These are phyloP conservation scores for Hymenoscyphus infarciens DNA, from an alignment of 2,329 filamentous ascomycete genomes.

Conservation along the genomic window DNA sequence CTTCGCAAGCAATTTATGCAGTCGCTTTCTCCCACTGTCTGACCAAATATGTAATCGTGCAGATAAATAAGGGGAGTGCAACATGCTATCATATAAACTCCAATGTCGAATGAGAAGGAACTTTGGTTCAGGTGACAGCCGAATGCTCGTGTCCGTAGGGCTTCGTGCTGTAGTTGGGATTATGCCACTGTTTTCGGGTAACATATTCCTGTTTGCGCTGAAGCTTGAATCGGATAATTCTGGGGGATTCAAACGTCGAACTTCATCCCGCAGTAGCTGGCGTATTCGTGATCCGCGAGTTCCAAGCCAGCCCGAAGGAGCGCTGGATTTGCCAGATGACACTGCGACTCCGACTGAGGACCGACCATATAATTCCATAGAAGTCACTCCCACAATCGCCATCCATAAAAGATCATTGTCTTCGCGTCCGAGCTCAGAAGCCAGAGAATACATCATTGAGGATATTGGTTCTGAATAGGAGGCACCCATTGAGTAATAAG, in stretches of 20 bases:
- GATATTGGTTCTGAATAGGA: conserved; percentile 95
- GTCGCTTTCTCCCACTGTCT: conserved; percentile 78
- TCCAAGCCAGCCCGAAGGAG: conserved; percentile 72
- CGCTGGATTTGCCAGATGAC: conserved; percentile 51
- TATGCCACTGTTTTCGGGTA: conserved; percentile 68
- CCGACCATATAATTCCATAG: conserved; percentile 84
- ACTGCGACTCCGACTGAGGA: conserved; percentile 76
- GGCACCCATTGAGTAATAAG: conserved; percentile 82
- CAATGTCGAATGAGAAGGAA: conserved; percentile 93
- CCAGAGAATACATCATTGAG: conserved; percentile 89
- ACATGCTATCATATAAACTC: conserved; percentile 97
- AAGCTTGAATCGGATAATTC: conserved; percentile 54
- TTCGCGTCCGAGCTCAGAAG: conserved; percentile 90
- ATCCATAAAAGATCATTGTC: conserved; percentile 97
- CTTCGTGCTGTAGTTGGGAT: conserved; percentile 86
- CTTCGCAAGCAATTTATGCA: conserved; percentile 93
- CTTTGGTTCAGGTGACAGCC: conserved; percentile 86
- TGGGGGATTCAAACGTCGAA: conserved; percentile 85
- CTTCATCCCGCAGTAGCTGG: conserved; percentile 85
- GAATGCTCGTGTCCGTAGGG: conserved; percentile 87
- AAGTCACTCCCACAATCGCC: conserved; percentile 91
- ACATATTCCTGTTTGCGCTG: conserved; percentile 55
- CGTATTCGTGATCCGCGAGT: conserved; percentile 79
- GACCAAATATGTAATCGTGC: conserved; percentile 92
- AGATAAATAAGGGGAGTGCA: conserved; percentile 93